Base-by-base conservation (phyloP, 345 rosid genomes). In the Mallotus nudiflorus region DNA sequence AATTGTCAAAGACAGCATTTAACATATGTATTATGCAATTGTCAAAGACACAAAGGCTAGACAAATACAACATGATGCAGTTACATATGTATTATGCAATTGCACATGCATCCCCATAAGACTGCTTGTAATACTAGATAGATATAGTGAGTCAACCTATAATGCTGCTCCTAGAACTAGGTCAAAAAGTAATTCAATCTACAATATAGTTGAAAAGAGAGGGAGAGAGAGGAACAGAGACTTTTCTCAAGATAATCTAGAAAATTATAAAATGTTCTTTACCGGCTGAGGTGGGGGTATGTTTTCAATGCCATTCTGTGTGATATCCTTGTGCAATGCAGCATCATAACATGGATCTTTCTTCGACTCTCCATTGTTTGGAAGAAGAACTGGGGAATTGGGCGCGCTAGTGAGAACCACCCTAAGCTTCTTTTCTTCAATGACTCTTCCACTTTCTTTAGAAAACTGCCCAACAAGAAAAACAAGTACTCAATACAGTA, bases 401-500 rank as follows among this genome's bases (percentile, higher is more conserved):
- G 70, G 42, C 9, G 85, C 82, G 45, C 75, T 74, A 53, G 76
- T 19, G 10, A 87, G 85, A 55, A 78, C 58, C 35, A 85, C 88
- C 73, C 70, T 74, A n/a, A 87, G 63, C 73, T 85, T 87, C 83
- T 64, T 85, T 60, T 83, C 88, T 61, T 81, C 87, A 31, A 85
- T 10, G 58, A 64, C 62, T 31, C 75, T 81, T 37, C 84, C 82
- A 49, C 75, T 65, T 16, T 78, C 85, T 63, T 74, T 80, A 29
- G 79, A 74, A 64, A 87, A 87, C 91, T 87, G 77, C 49, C 25
- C 70, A 40, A 53, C 22, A 31, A 28, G 69, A 56, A 39, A 11
- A 24, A 65, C 9, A 37, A 73, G 22, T 44, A 28, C 49, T 20
- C 40, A 25, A 20, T 44, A 16, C 6, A 37, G 52, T 18, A n/a